These are phyloP conservation scores for Phoma sp. DNA, from an alignment of 2,329 filamentous ascomycete genomes.

Conservation along the genomic window DNA sequence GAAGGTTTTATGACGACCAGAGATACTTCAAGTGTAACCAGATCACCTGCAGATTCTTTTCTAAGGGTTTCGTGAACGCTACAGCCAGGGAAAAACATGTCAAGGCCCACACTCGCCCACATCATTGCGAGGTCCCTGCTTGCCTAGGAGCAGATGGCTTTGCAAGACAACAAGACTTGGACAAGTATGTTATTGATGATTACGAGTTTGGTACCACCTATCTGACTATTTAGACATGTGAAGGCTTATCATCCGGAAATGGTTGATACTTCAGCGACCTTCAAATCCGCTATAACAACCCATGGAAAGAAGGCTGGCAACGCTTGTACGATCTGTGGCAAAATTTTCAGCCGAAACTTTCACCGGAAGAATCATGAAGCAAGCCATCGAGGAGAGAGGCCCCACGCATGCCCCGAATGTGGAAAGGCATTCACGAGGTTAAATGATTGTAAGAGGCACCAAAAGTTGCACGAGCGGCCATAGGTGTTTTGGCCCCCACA, in stretches of 20 bases:
- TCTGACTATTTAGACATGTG: constrained; percentile 19
- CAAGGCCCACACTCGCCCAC: constrained; percentile 51
- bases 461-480: no score
- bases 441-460: constrained; percentile 26
- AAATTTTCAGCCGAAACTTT: constrained; percentile 48
- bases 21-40: constrained; percentile 50
- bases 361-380: constrained; percentile 46
- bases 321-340: constrained; percentile 45
- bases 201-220: neutral
- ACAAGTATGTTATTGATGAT: constrained; percentile 24
- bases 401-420: constrained; percentile 32
- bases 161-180: constrained; percentile 47
- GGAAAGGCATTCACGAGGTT: constrained; percentile 33
- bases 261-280: constrained; percentile 29
- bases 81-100: constrained; percentile 45
- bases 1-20: constrained; percentile 46
- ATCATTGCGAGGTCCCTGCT: constrained; percentile 43
- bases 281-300: constrained; percentile 15
- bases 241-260: constrained; percentile 35
- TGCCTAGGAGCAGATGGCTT: constrained; percentile 51
- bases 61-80: constrained; percentile 49
- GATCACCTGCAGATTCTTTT: constrained; percentile 52
- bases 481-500: constrained; percentile 6
- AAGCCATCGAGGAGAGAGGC: constrained; percentile 44
- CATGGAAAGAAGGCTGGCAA: constrained; percentile 27